A percentile compares a stretch with the other conserved stretches of the same genome.
Evolutionary conservation across 768 basidiomycete genomes (phyloP).

Genomic region (Pleurotus giganteus): DNA sequence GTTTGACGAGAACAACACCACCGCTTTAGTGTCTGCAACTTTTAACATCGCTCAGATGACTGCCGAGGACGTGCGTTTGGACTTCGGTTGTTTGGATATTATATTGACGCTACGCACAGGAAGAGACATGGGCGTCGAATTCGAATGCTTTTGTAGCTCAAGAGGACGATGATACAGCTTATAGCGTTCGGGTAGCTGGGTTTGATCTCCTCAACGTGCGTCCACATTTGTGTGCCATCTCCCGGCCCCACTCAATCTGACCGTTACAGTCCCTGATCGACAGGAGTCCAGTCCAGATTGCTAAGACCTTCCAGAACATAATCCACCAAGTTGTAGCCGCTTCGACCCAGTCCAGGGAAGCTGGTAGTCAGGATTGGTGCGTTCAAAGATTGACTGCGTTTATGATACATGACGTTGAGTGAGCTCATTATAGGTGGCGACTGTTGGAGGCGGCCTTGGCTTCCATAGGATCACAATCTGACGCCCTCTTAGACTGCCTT

Average conservation of each 20-base stretch:
- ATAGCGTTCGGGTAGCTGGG: constrained; percentile 80
- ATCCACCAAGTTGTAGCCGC: constrained; percentile 55
- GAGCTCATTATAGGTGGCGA: constrained; percentile 69
- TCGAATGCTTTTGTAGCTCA: constrained; percentile 92
- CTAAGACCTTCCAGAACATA: constrained; percentile 48
- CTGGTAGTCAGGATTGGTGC: constrained; percentile 65
- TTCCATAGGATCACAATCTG: constrained; percentile 76
- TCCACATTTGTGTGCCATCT: not conserved
- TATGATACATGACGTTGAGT: not conserved
- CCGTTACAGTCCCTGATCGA: constrained; percentile 54
- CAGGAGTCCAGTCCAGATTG: constrained; percentile 48
- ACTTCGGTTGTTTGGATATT: not conserved
- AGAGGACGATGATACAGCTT: constrained; percentile 87
- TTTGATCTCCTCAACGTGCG: constrained; percentile 80
- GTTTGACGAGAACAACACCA: constrained; percentile 53
- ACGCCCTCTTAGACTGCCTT: constrained; percentile 70
- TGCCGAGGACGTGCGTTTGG: constrained; percentile 65
- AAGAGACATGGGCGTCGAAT: constrained; percentile 87
- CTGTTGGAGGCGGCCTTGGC: constrained; percentile 84
- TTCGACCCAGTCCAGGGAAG: constrained; percentile 53
- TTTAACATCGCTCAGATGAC: constrained; percentile 86
- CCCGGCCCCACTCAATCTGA: not conserved
- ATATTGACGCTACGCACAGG: constrained; percentile 42
- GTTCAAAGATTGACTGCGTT: constrained; percentile 4
- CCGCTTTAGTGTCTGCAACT: constrained; percentile 48